Conservation (phyloP, 2,329 filamentous ascomycete genomes). For the Penicillium sclerotigenum region DNA sequence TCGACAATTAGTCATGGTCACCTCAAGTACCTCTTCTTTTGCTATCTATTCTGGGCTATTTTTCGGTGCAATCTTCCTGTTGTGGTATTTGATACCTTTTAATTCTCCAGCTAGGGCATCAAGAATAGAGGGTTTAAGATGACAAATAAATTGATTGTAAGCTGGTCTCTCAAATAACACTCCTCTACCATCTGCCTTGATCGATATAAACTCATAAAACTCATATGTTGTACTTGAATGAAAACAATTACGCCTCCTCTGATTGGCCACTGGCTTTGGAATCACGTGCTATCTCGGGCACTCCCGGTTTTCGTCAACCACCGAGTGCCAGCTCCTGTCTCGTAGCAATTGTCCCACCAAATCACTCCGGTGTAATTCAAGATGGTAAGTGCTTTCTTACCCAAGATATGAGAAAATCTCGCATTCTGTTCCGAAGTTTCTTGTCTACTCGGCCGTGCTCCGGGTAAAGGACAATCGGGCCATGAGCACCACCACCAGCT, state of each 20-base stretch:
- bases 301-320: constrained; percentile 39
- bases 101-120: no score
- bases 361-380: constrained; percentile 25
- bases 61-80: background rate
- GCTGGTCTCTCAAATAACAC: background rate
- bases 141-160: background rate
- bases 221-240: no score
- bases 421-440: background rate
- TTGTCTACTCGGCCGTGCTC: background rate
- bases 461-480: constrained; percentile 2
- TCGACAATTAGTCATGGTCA: background rate
- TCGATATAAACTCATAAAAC: background rate
- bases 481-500: constrained; percentile 5
- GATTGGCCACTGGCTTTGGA: constrained; percentile 25
- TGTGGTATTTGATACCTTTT: no score
- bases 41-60: background rate
- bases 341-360: constrained; percentile 28
- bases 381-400: constrained; percentile 29
- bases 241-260: constrained; percentile 16
- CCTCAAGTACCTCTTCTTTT: background rate
- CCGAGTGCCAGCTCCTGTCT: constrained; percentile 19
- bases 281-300: constrained; percentile 27
- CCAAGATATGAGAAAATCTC: no score
- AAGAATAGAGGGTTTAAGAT: background rate
- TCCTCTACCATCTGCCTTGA: background rate